These are phyloP conservation scores for Coprinopsis cinerea DNA, from an alignment of 768 basidiomycete genomes.

Conservation along the genomic window DNA sequence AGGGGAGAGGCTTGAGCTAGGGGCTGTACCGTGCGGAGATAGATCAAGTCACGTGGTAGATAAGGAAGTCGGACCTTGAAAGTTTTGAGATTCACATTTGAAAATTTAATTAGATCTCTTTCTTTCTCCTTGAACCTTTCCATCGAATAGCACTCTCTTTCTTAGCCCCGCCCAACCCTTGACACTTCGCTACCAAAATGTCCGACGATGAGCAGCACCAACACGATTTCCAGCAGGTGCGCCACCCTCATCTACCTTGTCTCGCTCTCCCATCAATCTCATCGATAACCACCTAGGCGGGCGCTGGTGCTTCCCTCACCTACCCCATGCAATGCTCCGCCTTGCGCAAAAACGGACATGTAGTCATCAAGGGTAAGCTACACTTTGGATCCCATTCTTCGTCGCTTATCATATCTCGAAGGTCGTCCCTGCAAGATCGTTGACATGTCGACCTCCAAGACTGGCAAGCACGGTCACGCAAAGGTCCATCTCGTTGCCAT, in stretches of 20 bases:
- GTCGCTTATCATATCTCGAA: conserved; percentile 20
- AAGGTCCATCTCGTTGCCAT: conserved; percentile 97
- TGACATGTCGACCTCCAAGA: conserved; percentile 99
- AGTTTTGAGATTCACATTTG: conserved; percentile 17
- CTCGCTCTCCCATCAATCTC: conserved; percentile 5
- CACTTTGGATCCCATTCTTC: background rate
- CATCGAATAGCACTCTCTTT: conserved; percentile 13
- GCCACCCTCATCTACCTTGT: conserved; percentile 18
- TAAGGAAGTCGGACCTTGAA: conserved; percentile 31
- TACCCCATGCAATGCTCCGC: conserved; percentile 95
- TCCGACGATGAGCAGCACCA: conserved; percentile 88
- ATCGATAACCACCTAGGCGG: conserved; percentile 38
- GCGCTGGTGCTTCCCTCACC: conserved; percentile 71
- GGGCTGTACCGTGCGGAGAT: no score
- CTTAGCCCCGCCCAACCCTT: conserved; percentile 1
- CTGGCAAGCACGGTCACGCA: conserved; percentile 99
- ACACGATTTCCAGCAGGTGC: conserved; percentile 78
- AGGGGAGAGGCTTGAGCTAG: no score
- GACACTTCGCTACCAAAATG: conserved; percentile 47
- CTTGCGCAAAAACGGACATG: conserved; percentile 87
- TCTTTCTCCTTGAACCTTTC: conserved; percentile 16
- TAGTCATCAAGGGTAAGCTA: conserved; percentile 82
- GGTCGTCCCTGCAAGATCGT: conserved; percentile 97
- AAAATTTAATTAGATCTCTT: conserved; percentile 25
- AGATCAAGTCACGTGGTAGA: conserved; percentile 19